These are phyloP conservation scores for Gastrolobium villosum DNA, from an alignment of 306 rosid species.

Conservation along the genomic window DNA sequence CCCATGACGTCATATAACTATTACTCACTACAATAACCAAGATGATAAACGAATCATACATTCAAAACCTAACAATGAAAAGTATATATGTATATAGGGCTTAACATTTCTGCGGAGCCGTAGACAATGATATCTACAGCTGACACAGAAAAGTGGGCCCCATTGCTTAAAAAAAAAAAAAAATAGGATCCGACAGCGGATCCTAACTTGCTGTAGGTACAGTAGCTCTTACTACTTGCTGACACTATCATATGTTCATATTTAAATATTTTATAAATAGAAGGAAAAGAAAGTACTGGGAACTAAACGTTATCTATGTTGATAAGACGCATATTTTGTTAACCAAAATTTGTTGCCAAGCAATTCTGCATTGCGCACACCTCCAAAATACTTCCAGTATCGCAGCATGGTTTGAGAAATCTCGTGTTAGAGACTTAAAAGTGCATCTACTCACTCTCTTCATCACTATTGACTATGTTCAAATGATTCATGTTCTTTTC, in stretches of 20 bases:
- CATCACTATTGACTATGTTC: slow-evolving; percentile 63
- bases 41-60: background rate
- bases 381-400: slow-evolving; percentile 18
- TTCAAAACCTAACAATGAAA: background rate
- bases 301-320: background rate
- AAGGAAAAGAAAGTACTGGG: background rate
- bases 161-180: too few relatives aligned
- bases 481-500: slow-evolving; percentile 91
- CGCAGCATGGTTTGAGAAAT: slow-evolving; percentile 31
- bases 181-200: too few relatives aligned
- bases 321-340: background rate
- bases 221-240: background rate
- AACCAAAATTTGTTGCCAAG: slow-evolving; percentile 22
- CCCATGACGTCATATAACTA: too few relatives aligned
- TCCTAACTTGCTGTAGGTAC: too few relatives aligned
- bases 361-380: slow-evolving; percentile 31
- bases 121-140: too few relatives aligned
- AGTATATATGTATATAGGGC: background rate
- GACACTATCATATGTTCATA: background rate
- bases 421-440: slow-evolving; percentile 27
- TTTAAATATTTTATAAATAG: slow-evolving; percentile 9
- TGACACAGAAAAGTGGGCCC: too few relatives aligned
- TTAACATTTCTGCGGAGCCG: too few relatives aligned
- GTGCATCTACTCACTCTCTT: slow-evolving; percentile 55
- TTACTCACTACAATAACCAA: background rate